Evolutionary conservation across 768 basidiomycete genomes (phyloP).

Genomic region (Termitomyces sp.): DNA sequence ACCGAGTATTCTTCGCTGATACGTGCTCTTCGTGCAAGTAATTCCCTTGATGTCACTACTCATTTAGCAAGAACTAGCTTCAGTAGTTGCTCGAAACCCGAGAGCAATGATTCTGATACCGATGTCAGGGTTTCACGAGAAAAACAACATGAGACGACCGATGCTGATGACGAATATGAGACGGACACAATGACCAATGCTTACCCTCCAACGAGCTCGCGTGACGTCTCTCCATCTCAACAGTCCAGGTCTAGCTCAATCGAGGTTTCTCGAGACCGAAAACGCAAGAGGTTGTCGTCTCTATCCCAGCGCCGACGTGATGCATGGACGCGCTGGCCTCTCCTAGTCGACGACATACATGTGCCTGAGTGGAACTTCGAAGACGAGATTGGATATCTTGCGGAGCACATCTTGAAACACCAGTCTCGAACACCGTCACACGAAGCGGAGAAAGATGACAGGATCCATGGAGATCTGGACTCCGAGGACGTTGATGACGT

Average conservation of each 20-base stretch:
- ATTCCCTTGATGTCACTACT: conserved; percentile 50
- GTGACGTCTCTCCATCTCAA: conserved; percentile 7
- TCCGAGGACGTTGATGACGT: conserved; percentile 15
- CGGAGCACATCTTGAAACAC: conserved; percentile 27
- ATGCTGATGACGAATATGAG: not conserved
- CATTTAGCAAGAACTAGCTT: conserved; percentile 33
- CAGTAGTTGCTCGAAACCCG: not conserved
- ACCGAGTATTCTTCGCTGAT: conserved; percentile 63
- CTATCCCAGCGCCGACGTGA: conserved; percentile 28
- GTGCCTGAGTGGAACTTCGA: conserved; percentile 66
- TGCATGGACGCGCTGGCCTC: conserved; percentile 75
- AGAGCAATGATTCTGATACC: conserved; percentile 14
- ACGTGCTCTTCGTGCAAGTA: conserved; percentile 53
- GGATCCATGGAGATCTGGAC: conserved; percentile 1
- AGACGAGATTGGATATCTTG: conserved; percentile 57
- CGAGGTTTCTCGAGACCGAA: conserved; percentile 7
- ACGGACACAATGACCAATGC: conserved; percentile 1
- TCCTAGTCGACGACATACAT: conserved; percentile 52
- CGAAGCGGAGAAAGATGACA: not conserved
- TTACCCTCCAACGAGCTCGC: conserved; percentile 7
- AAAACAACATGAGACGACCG: not conserved
- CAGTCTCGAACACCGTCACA: conserved; percentile 12
- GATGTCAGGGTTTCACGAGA: not conserved
- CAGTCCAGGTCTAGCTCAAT: not conserved
- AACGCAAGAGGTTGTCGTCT: conserved; percentile 17